A percentile compares a stretch with the other conserved stretches of the same genome.
Evolutionary conservation across 192 early-diverging fungal species (phyloP).

Genomic region (Dimargaris verticillata): DNA sequence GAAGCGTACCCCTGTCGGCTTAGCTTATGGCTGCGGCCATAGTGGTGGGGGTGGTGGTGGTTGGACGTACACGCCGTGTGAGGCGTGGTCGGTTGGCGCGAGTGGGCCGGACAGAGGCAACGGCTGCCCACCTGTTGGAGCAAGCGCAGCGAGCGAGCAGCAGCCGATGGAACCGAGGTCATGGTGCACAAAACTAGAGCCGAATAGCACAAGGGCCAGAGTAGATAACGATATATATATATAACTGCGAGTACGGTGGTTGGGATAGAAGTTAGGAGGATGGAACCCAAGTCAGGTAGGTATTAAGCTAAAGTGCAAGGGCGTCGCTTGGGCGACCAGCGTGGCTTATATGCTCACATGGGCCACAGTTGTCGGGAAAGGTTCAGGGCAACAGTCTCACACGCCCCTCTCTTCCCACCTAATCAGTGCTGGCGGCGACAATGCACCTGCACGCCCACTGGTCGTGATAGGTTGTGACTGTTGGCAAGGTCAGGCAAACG

Average conservation of each 20-base stretch:
- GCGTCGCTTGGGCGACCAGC: no score
- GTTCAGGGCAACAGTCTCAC: no score
- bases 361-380: no score
- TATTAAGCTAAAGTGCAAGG: no score
- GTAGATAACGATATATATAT: neutral
- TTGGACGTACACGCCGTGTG: conserved; percentile 9
- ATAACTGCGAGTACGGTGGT: neutral
- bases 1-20: conserved; percentile 16
- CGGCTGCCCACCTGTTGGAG: conserved; percentile 30
- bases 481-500: no score
- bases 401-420: no score
- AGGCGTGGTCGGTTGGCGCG: conserved; percentile 2
- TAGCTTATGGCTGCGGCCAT: no score
- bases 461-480: no score
- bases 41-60: conserved; percentile 15
- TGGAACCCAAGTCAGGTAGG: no score
- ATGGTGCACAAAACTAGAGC: neutral
- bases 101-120: conserved; percentile 29
- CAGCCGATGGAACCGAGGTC: neutral
- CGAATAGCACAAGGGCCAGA: neutral
- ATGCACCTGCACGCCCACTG: no score
- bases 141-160: conserved; percentile 14
- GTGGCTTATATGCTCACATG: no score
- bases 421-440: no score
- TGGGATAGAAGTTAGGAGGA: conserved; percentile 4